Evolutionary conservation across 176 grass and related monocot genomes (phyloP).

Genomic region (Alloteropsis semialata): DNA sequence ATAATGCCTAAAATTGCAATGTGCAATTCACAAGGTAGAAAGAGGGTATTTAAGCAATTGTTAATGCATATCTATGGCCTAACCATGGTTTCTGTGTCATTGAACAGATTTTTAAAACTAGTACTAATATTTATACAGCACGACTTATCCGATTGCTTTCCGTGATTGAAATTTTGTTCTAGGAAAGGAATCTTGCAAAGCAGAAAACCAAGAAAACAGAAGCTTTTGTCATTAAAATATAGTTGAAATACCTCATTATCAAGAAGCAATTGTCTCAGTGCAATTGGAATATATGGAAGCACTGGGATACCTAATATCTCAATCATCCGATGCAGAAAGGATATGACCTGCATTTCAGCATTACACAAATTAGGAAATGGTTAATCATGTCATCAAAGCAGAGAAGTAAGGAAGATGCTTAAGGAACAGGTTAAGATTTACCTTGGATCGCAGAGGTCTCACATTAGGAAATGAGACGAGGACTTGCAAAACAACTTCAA

Average conservation of each 20-base stretch:
- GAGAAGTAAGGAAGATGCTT: neutral
- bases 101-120: neutral
- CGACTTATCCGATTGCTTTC: neutral
- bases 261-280: slow-evolving; percentile 76
- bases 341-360: slow-evolving; percentile 64
- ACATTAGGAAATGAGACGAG: slow-evolving; percentile 70
- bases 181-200: neutral
- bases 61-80: neutral
- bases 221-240: neutral
- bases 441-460: slow-evolving; percentile 78
- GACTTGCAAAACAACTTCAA: slow-evolving; percentile 82
- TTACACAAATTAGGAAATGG: slow-evolving; percentile 18
- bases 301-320: slow-evolving; percentile 87
- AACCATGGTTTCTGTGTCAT: neutral
- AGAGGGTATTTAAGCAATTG: neutral
- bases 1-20: neutral
- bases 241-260: slow-evolving; percentile 72
- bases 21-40: neutral
- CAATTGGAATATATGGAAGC: slow-evolving; percentile 64
- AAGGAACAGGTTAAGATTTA: slow-evolving; percentile 36
- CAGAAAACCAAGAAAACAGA: slow-evolving; percentile 21
- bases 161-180: neutral
- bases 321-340: slow-evolving; percentile 95
- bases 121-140: slow-evolving; percentile 5
- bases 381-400: slow-evolving; percentile 27